A percentile compares a stretch with the other conserved stretches of the same genome.
phyloP scores from a whole-genome alignment of 139 green algal species.

The Tetraselmis chui region DNA sequence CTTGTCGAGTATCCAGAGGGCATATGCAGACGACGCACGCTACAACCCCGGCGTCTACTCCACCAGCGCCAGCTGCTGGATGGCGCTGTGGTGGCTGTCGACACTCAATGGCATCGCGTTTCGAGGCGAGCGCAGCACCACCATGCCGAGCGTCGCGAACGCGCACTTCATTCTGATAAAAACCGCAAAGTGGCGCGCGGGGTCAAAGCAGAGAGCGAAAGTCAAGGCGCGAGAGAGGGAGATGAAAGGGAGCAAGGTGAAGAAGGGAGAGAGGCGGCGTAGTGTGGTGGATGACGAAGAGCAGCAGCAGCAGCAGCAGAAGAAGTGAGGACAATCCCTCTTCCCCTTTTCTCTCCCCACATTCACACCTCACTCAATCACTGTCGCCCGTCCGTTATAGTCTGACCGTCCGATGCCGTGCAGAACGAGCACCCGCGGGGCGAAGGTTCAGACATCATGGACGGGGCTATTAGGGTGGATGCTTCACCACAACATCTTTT shows the following conservation, averaged over 20 bases:
- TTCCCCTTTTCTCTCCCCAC: too few relatives aligned
- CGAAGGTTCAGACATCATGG: background rate
- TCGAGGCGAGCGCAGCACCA: background rate
- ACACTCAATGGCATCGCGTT: background rate
- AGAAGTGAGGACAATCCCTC: too few relatives aligned
- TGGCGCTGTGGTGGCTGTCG: background rate
- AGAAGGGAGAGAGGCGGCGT: background rate
- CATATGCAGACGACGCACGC: background rate
- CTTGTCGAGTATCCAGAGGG: background rate
- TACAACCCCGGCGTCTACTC: background rate
- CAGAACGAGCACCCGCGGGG: too few relatives aligned
- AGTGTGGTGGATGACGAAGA: too few relatives aligned
- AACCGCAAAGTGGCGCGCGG: background rate
- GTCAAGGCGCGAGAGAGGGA: background rate
- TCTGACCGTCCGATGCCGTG: too few relatives aligned
- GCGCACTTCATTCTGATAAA: background rate
- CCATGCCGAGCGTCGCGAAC: background rate
- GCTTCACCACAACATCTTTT: background rate
- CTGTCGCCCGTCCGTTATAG: too few relatives aligned
- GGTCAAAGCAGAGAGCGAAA: background rate
- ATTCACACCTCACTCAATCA: too few relatives aligned
- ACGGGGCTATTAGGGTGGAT: background rate
- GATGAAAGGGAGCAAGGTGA: background rate
- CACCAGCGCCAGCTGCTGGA: background rate
- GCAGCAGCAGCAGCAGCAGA: too few relatives aligned